Evolutionary conservation across 495 filamentous ascomycete genomes (phyloP).

Genomic region (Xylaria scruposa): DNA sequence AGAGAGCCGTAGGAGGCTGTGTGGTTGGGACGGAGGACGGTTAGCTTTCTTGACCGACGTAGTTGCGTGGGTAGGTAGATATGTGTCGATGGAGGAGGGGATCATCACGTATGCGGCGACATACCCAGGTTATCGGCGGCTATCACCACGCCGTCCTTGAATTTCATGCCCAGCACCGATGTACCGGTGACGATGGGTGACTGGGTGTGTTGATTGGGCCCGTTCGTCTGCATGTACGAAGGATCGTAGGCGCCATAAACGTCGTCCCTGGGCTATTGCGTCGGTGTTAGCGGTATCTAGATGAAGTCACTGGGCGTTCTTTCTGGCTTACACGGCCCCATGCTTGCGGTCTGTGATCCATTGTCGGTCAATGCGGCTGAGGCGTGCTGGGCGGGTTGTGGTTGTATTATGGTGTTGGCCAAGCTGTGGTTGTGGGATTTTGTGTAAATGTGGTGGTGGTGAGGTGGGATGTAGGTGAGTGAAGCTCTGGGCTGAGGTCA

Average conservation of each 20-base stretch:
- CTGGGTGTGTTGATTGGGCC: constrained; percentile 85
- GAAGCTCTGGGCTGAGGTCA: constrained; percentile 35
- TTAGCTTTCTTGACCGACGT: constrained; percentile 13
- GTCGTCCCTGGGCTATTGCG: constrained; percentile 84
- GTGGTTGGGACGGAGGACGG: constrained; percentile 26
- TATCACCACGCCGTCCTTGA: constrained; percentile 93
- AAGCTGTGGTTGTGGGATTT: constrained; percentile 7
- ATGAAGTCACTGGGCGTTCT: constrained; percentile 27
- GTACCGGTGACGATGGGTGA: constrained; percentile 93
- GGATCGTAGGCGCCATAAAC: constrained; percentile 91
- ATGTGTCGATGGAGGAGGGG: neutral
- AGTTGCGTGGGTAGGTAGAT: neutral
- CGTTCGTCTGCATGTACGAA: constrained; percentile 74
- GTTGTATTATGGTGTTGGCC: neutral
- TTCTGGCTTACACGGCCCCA: constrained; percentile 85
- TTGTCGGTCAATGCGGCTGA: constrained; percentile 43
- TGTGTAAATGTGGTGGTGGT: constrained; percentile 21
- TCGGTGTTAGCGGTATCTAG: constrained; percentile 19
- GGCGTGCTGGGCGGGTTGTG: neutral
- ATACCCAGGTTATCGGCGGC: constrained; percentile 95
- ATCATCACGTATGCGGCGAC: constrained; percentile 24
- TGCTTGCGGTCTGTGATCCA: constrained; percentile 95
- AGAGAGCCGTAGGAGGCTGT: constrained; percentile 96
- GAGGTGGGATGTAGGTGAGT: constrained; percentile 21
- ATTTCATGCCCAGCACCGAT: constrained; percentile 92